These are phyloP conservation scores for Aspergillus texensis DNA, from an alignment of 2,329 filamentous ascomycete genomes.

Conservation along the genomic window DNA sequence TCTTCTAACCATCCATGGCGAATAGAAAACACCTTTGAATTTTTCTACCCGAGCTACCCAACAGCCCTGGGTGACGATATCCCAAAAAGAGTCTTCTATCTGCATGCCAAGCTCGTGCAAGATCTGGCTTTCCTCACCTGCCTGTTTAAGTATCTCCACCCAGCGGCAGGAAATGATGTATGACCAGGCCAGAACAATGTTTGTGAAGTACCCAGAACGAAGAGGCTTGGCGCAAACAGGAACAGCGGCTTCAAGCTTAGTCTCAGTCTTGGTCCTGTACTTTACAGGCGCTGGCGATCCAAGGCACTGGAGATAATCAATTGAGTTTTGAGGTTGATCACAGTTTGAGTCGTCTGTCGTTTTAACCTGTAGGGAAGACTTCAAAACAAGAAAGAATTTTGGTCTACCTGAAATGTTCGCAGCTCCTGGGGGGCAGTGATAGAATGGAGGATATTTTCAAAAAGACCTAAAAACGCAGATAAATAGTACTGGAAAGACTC, in stretches of 20 bases:
- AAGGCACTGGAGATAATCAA: slow-evolving; percentile 9
- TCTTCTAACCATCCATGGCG: slow-evolving; percentile 9
- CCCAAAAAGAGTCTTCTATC: slow-evolving; percentile 8
- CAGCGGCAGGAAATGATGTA: slow-evolving; percentile 27
- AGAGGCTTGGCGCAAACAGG: not conserved
- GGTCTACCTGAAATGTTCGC: not conserved
- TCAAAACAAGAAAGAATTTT: not conserved
- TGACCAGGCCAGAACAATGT: slow-evolving; percentile 21
- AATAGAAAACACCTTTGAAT: not conserved
- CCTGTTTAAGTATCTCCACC: slow-evolving; percentile 22
- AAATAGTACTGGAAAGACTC: not conserved
- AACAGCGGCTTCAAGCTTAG: not conserved
- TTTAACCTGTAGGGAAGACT: not conserved
- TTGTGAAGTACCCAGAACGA: slow-evolving; percentile 12
- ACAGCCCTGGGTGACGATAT: slow-evolving; percentile 1
- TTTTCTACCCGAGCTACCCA: slow-evolving; percentile 2
- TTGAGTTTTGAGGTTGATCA: slow-evolving; percentile 2
- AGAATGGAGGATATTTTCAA: slow-evolving; percentile 16
- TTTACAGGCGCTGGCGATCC: not conserved
- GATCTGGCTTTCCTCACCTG: slow-evolving; percentile 16
- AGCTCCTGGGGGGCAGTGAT: not conserved
- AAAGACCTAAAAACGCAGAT: slow-evolving; percentile 13
- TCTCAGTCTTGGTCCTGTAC: slow-evolving; percentile 3
- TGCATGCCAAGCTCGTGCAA: slow-evolving; percentile 9
- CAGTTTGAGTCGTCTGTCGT: slow-evolving; percentile 8